Percentiles rank a stretch among this genome's conserved stretches.
phyloP scores from a whole-genome alignment of 2,329 filamentous ascomycete species.

The Talaromyces sp. region DNA sequence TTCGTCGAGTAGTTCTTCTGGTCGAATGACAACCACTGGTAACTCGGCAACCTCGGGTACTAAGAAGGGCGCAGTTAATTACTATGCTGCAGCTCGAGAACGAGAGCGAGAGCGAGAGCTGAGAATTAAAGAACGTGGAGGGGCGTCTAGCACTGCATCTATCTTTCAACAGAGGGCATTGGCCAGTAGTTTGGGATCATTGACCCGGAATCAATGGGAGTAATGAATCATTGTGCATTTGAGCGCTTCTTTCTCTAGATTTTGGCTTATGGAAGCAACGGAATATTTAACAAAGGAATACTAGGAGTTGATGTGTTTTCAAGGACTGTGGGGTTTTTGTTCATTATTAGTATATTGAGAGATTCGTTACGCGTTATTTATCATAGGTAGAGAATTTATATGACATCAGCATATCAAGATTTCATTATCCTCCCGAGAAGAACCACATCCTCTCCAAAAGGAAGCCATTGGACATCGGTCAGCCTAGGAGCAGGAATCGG shows the following conservation, averaged over 20 bases:
- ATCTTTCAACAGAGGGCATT: constrained; percentile 5
- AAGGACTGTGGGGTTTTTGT: background rate
- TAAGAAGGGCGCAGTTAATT: constrained; percentile 57
- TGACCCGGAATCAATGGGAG: constrained; percentile 4
- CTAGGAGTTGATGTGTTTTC: background rate
- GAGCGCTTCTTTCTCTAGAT: background rate
- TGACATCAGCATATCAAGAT: background rate
- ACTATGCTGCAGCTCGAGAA: constrained; percentile 50
- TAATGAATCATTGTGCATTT: background rate
- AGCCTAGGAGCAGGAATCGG: constrained; percentile 56
- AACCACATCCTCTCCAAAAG: constrained; percentile 73
- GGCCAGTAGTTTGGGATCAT: constrained; percentile 2
- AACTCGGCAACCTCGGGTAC: constrained; percentile 40
- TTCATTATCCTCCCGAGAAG: constrained; percentile 59
- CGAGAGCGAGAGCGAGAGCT: constrained; percentile 53
- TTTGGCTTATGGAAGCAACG: background rate
- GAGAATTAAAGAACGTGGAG: constrained; percentile 43
- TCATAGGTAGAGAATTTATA: background rate
- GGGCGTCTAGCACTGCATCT: constrained; percentile 13
- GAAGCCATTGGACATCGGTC: constrained; percentile 63
- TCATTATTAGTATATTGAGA: background rate
- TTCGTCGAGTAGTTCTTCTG: constrained; percentile 19
- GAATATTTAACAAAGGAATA: background rate
- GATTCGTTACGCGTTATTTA: background rate
- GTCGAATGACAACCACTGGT: constrained; percentile 20